phyloP scores from a whole-genome alignment of 192 early-diverging fungal genomes.

The Phycomyces blakesleeanus region DNA sequence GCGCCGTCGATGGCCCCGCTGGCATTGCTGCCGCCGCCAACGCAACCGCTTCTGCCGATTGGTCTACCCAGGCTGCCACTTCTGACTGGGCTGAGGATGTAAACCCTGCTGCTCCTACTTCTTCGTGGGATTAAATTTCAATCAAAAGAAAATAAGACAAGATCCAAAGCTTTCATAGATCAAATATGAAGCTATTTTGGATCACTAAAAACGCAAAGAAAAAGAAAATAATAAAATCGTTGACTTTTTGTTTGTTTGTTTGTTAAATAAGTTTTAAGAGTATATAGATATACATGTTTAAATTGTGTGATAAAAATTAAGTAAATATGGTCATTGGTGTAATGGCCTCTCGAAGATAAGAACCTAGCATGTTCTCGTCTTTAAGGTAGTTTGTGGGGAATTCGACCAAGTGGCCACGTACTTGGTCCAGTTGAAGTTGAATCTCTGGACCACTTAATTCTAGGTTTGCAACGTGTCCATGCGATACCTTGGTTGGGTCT shows the following conservation, averaged over 20 bases:
- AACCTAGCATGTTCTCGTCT: constrained; percentile 50
- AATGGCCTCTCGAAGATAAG: constrained; percentile 41
- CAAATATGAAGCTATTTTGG: too few species aligned
- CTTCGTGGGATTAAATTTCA: constrained; percentile 19
- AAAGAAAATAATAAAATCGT: too few species aligned
- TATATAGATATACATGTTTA: background rate
- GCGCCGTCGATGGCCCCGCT: constrained; percentile 37
- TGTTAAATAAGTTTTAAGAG: background rate
- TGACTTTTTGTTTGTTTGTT: too few species aligned
- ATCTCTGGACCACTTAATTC: constrained; percentile 32
- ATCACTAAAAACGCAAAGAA: too few species aligned
- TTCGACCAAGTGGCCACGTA: constrained; percentile 51
- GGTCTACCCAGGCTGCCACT: constrained; percentile 16
- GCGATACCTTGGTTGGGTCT: constrained; percentile 37
- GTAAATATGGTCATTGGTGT: constrained; percentile 57
- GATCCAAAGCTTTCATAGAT: too few species aligned
- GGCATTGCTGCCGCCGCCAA: constrained; percentile 32
- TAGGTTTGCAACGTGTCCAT: constrained; percentile 51
- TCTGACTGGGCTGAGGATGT: constrained; percentile 27
- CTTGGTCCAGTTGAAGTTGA: constrained; percentile 21
- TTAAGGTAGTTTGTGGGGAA: constrained; percentile 48
- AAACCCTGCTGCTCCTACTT: constrained; percentile 1
- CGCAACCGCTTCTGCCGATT: constrained; percentile 25
- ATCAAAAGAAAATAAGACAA: too few species aligned
- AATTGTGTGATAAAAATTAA: constrained; percentile 13